These are phyloP conservation scores for Scheffersomyces titani DNA, from an alignment of 1,139 yeast genomes.

Conservation along the genomic window DNA sequence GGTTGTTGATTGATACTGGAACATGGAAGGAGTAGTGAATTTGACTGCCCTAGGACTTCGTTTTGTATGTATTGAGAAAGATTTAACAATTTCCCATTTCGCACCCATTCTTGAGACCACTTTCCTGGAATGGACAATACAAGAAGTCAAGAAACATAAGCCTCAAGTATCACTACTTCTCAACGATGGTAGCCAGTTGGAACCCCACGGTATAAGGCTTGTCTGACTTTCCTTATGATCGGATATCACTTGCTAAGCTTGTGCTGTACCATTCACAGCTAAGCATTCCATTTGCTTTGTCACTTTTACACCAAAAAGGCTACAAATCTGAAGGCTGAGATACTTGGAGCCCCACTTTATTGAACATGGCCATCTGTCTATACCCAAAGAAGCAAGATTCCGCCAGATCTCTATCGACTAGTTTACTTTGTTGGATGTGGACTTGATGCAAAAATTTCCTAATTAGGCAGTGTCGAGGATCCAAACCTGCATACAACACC, in stretches of 20 bases:
- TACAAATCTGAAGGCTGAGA: background rate
- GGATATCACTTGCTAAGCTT: background rate
- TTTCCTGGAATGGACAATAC: background rate
- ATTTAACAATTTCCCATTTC: background rate
- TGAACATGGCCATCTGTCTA: background rate
- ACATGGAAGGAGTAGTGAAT: background rate
- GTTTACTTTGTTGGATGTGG: background rate
- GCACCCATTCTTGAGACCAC: background rate
- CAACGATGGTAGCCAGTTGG: background rate
- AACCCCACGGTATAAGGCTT: background rate
- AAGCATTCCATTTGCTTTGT: background rate
- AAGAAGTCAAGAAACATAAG: background rate
- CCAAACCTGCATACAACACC: background rate
- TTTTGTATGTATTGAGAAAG: background rate
- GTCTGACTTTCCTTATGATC: background rate
- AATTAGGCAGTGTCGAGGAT: slow-evolving; percentile 17
- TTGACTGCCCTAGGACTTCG: background rate
- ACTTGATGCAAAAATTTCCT: slow-evolving; percentile 11
- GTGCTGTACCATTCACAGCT: background rate
- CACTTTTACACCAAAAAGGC: background rate
- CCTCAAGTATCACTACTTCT: background rate
- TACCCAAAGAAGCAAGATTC: background rate
- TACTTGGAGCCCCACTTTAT: background rate
- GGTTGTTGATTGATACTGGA: background rate
- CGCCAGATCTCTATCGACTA: background rate